phyloP scores from a whole-genome alignment of 2,329 filamentous ascomycete genomes.

The Fusarium longipes region DNA sequence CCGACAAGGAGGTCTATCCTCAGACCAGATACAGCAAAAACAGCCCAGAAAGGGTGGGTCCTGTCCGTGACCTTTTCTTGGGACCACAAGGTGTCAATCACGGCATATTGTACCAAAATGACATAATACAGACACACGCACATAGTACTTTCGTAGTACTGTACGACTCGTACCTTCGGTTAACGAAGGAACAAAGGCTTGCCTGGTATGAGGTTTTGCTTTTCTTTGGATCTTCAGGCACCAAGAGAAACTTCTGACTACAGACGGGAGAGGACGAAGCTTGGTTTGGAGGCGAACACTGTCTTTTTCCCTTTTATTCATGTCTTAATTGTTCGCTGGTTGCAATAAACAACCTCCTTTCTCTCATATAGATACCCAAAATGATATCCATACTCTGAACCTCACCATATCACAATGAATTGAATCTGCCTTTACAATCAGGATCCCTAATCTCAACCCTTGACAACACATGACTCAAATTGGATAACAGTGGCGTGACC shows the following conservation, averaged over 20 bases:
- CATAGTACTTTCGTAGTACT: neutral
- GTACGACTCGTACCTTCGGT: neutral
- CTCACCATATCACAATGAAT: neutral
- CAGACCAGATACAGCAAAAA: conserved; percentile 24
- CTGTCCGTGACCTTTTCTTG: neutral
- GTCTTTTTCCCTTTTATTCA: conserved; percentile 10
- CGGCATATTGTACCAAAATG: conserved; percentile 36
- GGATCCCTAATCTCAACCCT: conserved; percentile 16
- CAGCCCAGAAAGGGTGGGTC: conserved; percentile 33
- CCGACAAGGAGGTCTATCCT: conserved; percentile 1
- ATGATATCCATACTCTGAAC: conserved; percentile 19
- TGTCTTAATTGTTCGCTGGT: conserved; percentile 13
- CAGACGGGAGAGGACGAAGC: neutral
- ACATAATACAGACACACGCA: conserved; percentile 24
- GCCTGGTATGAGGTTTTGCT: conserved; percentile 3
- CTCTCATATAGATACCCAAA: conserved; percentile 38
- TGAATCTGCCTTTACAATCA: conserved; percentile 1
- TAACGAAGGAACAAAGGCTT: neutral
- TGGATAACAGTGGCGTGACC: conserved; percentile 41
- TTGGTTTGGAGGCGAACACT: neutral
- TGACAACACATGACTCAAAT: conserved; percentile 23
- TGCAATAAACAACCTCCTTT: conserved; percentile 13
- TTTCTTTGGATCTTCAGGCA: neutral
- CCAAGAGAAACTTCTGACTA: neutral
- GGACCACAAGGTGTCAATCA: conserved; percentile 28